phyloP scores from a whole-genome alignment of 2,329 filamentous ascomycete genomes.

The Fusarium hostae region DNA sequence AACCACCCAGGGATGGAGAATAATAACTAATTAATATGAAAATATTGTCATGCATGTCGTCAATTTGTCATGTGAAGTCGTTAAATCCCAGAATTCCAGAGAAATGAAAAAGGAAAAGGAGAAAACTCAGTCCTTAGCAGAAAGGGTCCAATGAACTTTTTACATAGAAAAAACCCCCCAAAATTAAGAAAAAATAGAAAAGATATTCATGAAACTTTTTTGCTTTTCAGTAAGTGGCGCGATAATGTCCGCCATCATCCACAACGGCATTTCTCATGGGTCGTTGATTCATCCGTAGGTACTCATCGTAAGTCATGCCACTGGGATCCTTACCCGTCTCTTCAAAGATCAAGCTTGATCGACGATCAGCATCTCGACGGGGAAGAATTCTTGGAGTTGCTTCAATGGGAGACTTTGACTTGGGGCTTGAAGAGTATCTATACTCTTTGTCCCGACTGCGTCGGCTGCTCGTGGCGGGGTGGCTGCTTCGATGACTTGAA shows the following conservation, averaged over 20 bases:
- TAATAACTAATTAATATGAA: background rate
- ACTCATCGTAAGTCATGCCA: constrained; percentile 42
- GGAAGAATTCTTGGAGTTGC: constrained; percentile 31
- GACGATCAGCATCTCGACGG: constrained; percentile 23
- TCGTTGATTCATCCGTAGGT: constrained; percentile 32
- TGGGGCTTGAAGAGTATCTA: constrained; percentile 44
- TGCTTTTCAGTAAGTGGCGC: constrained; percentile 11
- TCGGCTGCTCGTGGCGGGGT: constrained; percentile 22
- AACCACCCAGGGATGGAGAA: background rate
- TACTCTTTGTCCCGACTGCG: constrained; percentile 45
- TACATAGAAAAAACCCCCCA: background rate
- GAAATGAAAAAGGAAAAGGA: background rate
- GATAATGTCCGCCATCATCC: constrained; percentile 37
- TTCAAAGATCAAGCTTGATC: constrained; percentile 35
- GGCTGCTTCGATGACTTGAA: constrained; percentile 8
- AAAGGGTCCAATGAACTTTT: constrained; percentile 11
- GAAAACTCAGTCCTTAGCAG: background rate
- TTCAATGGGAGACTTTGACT: constrained; percentile 21
- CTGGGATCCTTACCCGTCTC: constrained; percentile 17
- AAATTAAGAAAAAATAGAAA: background rate
- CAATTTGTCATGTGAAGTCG: constrained; percentile 27
- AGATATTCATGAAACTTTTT: constrained; percentile 2
- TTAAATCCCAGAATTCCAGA: background rate
- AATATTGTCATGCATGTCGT: constrained; percentile 7
- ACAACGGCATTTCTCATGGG: constrained; percentile 22